A percentile compares a stretch with the other conserved stretches of the same genome.
Evolutionary conservation across 1,284 basidiomycete genomes (phyloP).

Genomic region (Mycosarcoma mackinlayi): DNA sequence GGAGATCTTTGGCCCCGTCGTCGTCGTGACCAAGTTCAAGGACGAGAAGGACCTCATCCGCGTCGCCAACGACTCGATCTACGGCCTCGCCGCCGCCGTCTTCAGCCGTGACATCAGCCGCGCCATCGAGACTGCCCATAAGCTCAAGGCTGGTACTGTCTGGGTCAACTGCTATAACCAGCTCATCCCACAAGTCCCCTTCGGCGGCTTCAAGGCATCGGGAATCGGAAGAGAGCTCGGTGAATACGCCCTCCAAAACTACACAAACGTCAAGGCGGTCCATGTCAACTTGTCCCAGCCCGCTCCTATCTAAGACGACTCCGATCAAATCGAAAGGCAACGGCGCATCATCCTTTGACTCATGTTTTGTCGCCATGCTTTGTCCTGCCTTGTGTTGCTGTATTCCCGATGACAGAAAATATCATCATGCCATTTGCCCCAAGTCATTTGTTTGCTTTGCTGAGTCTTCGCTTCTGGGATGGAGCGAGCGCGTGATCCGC

Average conservation of each 20-base stretch:
- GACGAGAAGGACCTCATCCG: conserved; percentile 75
- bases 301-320: conserved; percentile 47
- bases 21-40: conserved; percentile 73
- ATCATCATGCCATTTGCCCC: conserved; percentile 8
- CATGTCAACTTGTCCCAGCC: conserved; percentile 77
- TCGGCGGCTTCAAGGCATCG: conserved; percentile 58
- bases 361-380: background rate
- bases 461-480: too few relatives aligned
- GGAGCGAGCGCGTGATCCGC: too few relatives aligned
- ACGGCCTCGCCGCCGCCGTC: conserved; percentile 88
- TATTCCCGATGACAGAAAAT: conserved; percentile 33
- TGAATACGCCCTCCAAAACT: conserved; percentile 72
- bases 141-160: conserved; percentile 83
- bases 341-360: too few relatives aligned
- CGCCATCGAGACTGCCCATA: conserved; percentile 80
- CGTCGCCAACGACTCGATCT: conserved; percentile 81
- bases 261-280: conserved; percentile 83
- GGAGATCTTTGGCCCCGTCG: conserved; percentile 81
- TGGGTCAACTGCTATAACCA: conserved; percentile 76
- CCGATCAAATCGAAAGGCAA: background rate
- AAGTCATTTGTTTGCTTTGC: too few relatives aligned
- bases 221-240: conserved; percentile 65
- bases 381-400: conserved; percentile 5
- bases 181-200: conserved; percentile 48
- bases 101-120: conserved; percentile 83